These are phyloP conservation scores for Linnemannia elongata DNA, from an alignment of 192 early-diverging fungal species.

Conservation along the genomic window DNA sequence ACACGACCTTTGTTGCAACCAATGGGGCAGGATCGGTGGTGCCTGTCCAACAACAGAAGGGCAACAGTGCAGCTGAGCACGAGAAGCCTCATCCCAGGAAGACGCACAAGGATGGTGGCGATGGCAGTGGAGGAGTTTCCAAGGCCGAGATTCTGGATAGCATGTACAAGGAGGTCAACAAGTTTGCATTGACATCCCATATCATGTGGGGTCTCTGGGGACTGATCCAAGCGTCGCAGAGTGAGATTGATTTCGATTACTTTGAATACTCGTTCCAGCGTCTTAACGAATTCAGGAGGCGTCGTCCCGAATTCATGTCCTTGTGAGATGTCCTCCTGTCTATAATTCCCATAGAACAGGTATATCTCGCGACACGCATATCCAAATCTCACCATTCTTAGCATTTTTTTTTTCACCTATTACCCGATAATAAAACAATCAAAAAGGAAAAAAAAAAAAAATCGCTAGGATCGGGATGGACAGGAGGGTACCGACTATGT, in stretches of 20 bases:
- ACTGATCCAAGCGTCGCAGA: slow-evolving; percentile 78
- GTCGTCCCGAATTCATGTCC: slow-evolving; percentile 62
- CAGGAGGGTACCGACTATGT: no score
- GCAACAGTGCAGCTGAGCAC: slow-evolving; percentile 28
- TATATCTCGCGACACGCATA: no score
- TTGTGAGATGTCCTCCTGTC: slow-evolving; percentile 10
- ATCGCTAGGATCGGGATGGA: no score
- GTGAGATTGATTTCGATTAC: slow-evolving; percentile 86
- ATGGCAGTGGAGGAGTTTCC: slow-evolving; percentile 44
- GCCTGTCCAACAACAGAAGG: not conserved
- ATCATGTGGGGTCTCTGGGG: slow-evolving; percentile 88
- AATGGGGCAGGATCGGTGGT: not conserved
- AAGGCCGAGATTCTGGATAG: slow-evolving; percentile 54
- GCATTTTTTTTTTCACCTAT: no score
- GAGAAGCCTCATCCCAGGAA: slow-evolving; percentile 1
- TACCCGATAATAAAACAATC: no score
- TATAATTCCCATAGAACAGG: not conserved
- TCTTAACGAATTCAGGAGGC: slow-evolving; percentile 82
- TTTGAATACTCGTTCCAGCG: slow-evolving; percentile 77
- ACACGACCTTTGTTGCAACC: slow-evolving; percentile 10
- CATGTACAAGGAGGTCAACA: slow-evolving; percentile 59
- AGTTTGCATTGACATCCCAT: slow-evolving; percentile 68
- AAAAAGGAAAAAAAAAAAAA: no score
- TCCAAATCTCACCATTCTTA: no score
- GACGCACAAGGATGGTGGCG: slow-evolving; percentile 12